These are phyloP conservation scores for Jatropha podagrica DNA, from an alignment of 441 rosid genomes.

Conservation along the genomic window DNA sequence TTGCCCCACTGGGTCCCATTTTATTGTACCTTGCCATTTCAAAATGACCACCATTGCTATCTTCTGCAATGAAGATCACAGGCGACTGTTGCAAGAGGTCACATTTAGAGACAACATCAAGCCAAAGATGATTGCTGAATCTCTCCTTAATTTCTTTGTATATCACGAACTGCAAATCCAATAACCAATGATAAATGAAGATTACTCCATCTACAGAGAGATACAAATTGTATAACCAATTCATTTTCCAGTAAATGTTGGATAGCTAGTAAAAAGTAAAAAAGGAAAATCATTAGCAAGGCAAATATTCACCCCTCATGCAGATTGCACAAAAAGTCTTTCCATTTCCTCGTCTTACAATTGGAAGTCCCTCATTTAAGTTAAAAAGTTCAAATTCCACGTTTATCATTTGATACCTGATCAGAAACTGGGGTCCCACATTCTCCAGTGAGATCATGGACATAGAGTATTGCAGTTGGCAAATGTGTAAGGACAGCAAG, in stretches of 20 bases:
- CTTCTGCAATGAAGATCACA: conserved; percentile 54
- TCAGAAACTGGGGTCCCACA: conserved; percentile 93
- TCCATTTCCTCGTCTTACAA: background rate
- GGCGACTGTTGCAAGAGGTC: conserved; percentile 71
- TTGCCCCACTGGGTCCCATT: conserved; percentile 72
- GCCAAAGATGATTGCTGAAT: conserved; percentile 70
- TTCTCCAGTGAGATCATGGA: conserved; percentile 95
- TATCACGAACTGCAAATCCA: conserved; percentile 57
- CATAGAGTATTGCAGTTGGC: conserved; percentile 90
- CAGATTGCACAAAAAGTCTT: background rate
- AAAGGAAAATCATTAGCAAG: background rate
- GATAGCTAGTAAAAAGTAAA: background rate
- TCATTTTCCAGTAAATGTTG: background rate
- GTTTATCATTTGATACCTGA: conserved; percentile 51
- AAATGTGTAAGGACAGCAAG: conserved; percentile 92
- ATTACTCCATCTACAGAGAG: background rate
- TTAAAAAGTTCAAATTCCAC: background rate
- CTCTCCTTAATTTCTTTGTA: conserved; percentile 80
- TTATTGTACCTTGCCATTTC: conserved; percentile 61
- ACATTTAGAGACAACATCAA: conserved; percentile 87
- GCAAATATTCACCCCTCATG: background rate
- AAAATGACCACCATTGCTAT: conserved; percentile 38
- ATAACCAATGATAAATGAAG: conserved; percentile 11
- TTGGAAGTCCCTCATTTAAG: background rate
- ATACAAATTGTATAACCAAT: background rate